Evolutionary conservation across 2,329 filamentous ascomycete species (phyloP).

Genomic region (Ophiostoma tasmaniense): DNA sequence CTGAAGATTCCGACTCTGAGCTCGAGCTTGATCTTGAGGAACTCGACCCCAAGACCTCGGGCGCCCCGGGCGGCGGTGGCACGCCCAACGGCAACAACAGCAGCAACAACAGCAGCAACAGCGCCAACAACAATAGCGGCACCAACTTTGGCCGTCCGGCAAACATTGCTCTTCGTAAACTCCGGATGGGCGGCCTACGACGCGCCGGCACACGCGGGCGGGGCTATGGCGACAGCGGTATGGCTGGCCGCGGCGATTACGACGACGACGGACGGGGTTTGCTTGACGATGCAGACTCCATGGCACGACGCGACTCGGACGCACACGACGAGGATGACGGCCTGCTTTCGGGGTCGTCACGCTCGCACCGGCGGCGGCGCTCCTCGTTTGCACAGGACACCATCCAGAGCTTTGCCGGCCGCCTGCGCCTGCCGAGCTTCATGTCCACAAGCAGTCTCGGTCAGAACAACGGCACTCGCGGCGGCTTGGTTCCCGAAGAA

Average conservation of each 20-base stretch:
- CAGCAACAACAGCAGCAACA: neutral
- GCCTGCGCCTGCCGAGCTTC: conserved; percentile 59
- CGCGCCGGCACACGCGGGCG: conserved; percentile 46
- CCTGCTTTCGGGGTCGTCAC: conserved; percentile 51
- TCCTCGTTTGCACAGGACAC: conserved; percentile 35
- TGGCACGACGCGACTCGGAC: conserved; percentile 47
- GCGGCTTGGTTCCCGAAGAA: conserved; percentile 26
- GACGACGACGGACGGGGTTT: conserved; percentile 36
- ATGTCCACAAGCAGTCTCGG: conserved; percentile 37
- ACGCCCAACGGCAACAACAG: conserved; percentile 5
- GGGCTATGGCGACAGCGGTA: conserved; percentile 39
- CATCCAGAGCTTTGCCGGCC: conserved; percentile 37
- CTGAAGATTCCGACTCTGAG: conserved; percentile 68
- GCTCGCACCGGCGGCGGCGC: conserved; percentile 26
- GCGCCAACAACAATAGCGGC: neutral
- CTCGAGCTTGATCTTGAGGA: conserved; percentile 71
- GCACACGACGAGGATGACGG: conserved; percentile 60
- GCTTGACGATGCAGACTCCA: conserved; percentile 31
- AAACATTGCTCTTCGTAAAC: conserved; percentile 61
- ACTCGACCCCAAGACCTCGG: conserved; percentile 52
- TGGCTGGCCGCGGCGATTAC: conserved; percentile 36
- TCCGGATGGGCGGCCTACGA: conserved; percentile 58
- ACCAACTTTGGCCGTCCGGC: conserved; percentile 32
- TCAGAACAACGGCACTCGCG: conserved; percentile 21
- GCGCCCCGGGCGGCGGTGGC: conserved; percentile 25